phyloP scores from a whole-genome alignment of 2,329 filamentous ascomycete species.

The Orbilia blumenaviensis region DNA sequence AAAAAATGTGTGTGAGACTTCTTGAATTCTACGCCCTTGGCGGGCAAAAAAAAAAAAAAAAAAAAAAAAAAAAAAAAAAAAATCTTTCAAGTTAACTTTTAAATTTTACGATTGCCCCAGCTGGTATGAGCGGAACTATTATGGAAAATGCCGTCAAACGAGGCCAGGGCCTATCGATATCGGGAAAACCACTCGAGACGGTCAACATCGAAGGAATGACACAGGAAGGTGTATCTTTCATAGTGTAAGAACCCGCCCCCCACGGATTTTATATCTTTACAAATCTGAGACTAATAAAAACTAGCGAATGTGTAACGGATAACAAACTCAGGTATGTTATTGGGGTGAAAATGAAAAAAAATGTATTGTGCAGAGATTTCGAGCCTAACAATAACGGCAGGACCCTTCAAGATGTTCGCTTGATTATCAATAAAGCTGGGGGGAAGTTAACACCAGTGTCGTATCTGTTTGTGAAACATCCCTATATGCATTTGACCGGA shows the following conservation, averaged over 20 bases:
- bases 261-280: neutral
- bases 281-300: conserved; percentile 25
- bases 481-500: conserved; percentile 60
- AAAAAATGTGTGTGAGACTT: conserved; percentile 47
- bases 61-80: neutral
- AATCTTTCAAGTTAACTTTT: neutral
- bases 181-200: conserved; percentile 78
- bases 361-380: conserved; percentile 68
- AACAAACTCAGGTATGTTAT: conserved; percentile 56
- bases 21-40: neutral
- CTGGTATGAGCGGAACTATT: conserved; percentile 80
- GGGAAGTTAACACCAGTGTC: conserved; percentile 77
- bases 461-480: conserved; percentile 86
- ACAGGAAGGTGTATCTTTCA: conserved; percentile 75
- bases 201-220: conserved; percentile 83
- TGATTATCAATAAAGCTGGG: conserved; percentile 74
- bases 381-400: conserved; percentile 83
- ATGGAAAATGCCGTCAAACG: conserved; percentile 88
- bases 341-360: conserved; percentile 9
- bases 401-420: conserved; percentile 76
- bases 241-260: conserved; percentile 65
- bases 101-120: no score
- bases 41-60: no score
- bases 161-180: conserved; percentile 82
- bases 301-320: conserved; percentile 56